phyloP scores from a whole-genome alignment of 75 land plant species.

The Adiantum capillusveneris region DNA sequence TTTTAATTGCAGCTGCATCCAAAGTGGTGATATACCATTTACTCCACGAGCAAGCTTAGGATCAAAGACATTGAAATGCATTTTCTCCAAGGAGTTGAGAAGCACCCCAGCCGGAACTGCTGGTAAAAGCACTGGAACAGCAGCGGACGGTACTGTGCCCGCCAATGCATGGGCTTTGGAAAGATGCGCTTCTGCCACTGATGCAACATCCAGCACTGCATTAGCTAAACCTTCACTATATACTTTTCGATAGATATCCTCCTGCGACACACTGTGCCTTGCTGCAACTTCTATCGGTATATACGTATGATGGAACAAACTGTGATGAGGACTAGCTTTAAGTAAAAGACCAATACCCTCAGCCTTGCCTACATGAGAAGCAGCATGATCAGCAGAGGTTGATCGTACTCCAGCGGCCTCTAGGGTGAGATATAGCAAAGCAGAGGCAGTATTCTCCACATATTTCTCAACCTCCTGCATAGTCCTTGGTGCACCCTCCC shows the following conservation, averaged over 20 bases:
- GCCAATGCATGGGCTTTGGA: conserved; percentile 73
- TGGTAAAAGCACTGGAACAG: conserved; percentile 64
- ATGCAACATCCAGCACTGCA: conserved; percentile 88
- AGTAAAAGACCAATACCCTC: conserved; percentile 78
- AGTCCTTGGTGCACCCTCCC: conserved; percentile 47
- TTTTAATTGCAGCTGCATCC: conserved; percentile 76
- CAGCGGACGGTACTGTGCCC: conserved; percentile 60
- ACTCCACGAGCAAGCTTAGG: conserved; percentile 62
- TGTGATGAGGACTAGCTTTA: conserved; percentile 71
- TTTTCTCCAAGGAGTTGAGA: conserved; percentile 44
- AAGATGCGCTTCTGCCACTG: conserved; percentile 76
- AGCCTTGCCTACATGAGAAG: conserved; percentile 96
- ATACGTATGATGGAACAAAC: conserved; percentile 47
- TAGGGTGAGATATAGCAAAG: conserved; percentile 74
- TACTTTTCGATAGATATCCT: conserved; percentile 40
- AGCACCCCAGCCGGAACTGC: conserved; percentile 80
- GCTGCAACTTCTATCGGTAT: conserved; percentile 72
- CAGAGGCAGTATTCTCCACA: conserved; percentile 86
- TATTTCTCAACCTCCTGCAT: conserved; percentile 71
- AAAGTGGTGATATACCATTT: conserved; percentile 71
- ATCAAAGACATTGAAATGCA: conserved; percentile 92
- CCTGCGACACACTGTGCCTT: conserved; percentile 67
- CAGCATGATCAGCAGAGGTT: conserved; percentile 94
- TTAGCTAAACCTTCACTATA: conserved; percentile 54
- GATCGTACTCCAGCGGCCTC: conserved; percentile 91